Evolutionary conservation across 2,329 filamentous ascomycete genomes (phyloP).

Genomic region (Metarhizium album): DNA sequence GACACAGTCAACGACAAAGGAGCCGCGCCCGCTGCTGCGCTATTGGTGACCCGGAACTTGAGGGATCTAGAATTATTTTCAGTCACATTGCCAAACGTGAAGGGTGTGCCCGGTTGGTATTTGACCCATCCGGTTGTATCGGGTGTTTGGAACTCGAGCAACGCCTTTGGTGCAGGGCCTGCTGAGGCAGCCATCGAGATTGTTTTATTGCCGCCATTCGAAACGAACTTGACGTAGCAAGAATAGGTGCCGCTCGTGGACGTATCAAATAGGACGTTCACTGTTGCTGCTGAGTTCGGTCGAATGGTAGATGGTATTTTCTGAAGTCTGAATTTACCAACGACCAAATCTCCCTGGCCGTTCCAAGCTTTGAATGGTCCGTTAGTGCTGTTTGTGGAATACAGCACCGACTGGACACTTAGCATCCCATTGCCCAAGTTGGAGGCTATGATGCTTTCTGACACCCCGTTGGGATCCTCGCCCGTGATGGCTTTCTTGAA

Average conservation of each 20-base stretch:
- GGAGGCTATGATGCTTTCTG: slow-evolving; percentile 33
- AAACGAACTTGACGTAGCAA: slow-evolving; percentile 35
- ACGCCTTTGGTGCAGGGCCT: slow-evolving; percentile 35
- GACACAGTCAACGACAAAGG: slow-evolving; percentile 46
- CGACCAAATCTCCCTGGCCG: slow-evolving; percentile 23
- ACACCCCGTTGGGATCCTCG: slow-evolving; percentile 22
- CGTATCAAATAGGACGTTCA: slow-evolving; percentile 38
- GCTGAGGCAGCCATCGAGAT: slow-evolving; percentile 38
- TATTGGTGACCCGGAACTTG: slow-evolving; percentile 43
- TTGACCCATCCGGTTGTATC: slow-evolving; percentile 40
- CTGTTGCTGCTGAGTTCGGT: slow-evolving; percentile 26
- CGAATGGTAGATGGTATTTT: slow-evolving; percentile 34
- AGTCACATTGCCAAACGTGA: slow-evolving; percentile 45
- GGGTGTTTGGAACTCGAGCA: slow-evolving; percentile 43
- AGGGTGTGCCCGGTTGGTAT: slow-evolving; percentile 31
- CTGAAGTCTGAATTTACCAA: slow-evolving; percentile 38
- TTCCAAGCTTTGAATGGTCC: slow-evolving; percentile 34
- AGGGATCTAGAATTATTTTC: slow-evolving; percentile 37
- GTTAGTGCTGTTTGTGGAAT: slow-evolving; percentile 29
- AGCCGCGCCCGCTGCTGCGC: slow-evolving; percentile 32
- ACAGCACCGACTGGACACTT: slow-evolving; percentile 31
- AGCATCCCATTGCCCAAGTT: slow-evolving; percentile 39
- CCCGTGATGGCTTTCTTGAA: slow-evolving; percentile 40
- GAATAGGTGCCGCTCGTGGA: slow-evolving; percentile 34
- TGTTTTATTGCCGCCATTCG: slow-evolving; percentile 36